phyloP scores from a whole-genome alignment of 1,284 basidiomycete species.

The Filobasidium uniguttulatum region DNA sequence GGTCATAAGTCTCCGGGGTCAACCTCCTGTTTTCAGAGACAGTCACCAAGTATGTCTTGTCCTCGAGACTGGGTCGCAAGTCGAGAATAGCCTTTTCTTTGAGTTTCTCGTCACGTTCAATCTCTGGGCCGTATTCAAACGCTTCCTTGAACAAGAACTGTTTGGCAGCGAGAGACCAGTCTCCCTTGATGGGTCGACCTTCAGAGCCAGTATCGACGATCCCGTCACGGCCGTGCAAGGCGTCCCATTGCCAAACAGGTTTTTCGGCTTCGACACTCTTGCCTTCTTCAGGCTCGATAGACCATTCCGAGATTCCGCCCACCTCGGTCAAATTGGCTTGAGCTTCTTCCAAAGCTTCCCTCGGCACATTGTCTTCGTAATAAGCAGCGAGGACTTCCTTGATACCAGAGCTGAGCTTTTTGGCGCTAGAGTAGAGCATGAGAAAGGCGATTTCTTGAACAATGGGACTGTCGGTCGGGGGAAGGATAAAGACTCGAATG shows the following conservation, averaged over 20 bases:
- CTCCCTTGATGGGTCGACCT: slow-evolving; percentile 24
- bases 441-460: slow-evolving; percentile 37
- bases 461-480: slow-evolving; percentile 25
- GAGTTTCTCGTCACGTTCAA: slow-evolving; percentile 26
- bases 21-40: slow-evolving; percentile 89
- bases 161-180: slow-evolving; percentile 79
- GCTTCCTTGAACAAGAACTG: slow-evolving; percentile 75
- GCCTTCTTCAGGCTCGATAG: slow-evolving; percentile 21
- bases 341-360: slow-evolving; percentile 33
- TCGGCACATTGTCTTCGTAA: slow-evolving; percentile 29
- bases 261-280: slow-evolving; percentile 29
- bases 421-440: slow-evolving; percentile 35
- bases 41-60: slow-evolving; percentile 84
- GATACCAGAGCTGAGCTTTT: slow-evolving; percentile 29
- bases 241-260: slow-evolving; percentile 33
- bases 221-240: slow-evolving; percentile 28
- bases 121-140: slow-evolving; percentile 38
- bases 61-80: slow-evolving; percentile 71
- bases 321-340: slow-evolving; percentile 32
- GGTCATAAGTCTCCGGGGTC: slow-evolving; percentile 88
- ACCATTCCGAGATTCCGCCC: slow-evolving; percentile 21
- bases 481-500: slow-evolving; percentile 36
- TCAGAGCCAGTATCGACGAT: slow-evolving; percentile 26
- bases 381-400: slow-evolving; percentile 35
- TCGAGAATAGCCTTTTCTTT: slow-evolving; percentile 43